Base-by-base conservation (phyloP, 257 asterid species). In the Striga asiatica region DNA sequence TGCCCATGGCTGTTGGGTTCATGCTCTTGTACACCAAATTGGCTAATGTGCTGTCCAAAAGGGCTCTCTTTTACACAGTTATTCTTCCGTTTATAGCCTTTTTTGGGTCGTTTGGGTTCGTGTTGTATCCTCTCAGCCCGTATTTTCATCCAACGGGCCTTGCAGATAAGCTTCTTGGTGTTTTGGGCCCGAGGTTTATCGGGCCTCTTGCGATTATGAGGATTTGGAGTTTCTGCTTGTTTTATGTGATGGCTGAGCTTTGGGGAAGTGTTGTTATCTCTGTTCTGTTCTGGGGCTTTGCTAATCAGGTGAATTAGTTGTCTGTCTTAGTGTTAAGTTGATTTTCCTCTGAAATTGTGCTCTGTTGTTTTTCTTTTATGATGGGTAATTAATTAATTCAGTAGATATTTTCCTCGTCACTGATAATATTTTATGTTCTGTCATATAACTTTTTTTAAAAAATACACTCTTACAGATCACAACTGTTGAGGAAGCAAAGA, bases 241-340 rank as follows among this genome's bases (percentile, higher is more conserved):
- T 92, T 64, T 92, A 92, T 78, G 99, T 92, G 22, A 88, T 88
- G 99, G 97, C 99, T 62, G 99, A 92, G 46, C 97, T 88, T 42
- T 92, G 99, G 99, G 97, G 99, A 5, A 92, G 99, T 69, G 99
- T 92, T 54, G 99, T 92, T 32, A 62, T 92, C 39, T 92, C 99
- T 0, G 99, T 88, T 51, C 94, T 92, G 27, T 92, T 92, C 62
- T 88, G 99, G 99, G 99, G 99, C 0, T 78, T 92, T 62, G 99
- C 99, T 60, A 92, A 92, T 66, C 99, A 92, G 97, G 99, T 92
- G n/a, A 80, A 56, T n/a, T 46, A 2, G 20, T 18, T 21, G 38
- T 41, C 19, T 5, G 16, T 43, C 38, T n/a, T n/a, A 2, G 24
- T n/a, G n/a, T 14, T 37, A 5, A 14, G 12, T 35, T n/a, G 18